Evolutionary conservation across 225 moss, liverwort and hornwort species (phyloP), one percentile per base, ranked within the genome.

Genomic region (Rhytidiadelphus loreus): DNA sequence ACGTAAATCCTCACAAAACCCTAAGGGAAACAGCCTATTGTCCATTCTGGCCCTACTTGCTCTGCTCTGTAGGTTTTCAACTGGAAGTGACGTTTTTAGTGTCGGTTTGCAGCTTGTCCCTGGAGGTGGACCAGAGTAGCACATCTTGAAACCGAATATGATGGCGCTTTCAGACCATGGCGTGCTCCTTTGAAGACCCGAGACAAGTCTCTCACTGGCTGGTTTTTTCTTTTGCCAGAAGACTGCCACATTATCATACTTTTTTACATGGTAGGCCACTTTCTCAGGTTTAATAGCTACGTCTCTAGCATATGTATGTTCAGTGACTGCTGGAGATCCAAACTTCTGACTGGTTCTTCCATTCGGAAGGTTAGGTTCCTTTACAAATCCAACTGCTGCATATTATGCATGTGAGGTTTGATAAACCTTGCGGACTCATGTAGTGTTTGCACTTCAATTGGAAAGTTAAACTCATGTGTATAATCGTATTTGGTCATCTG

Each of bases 121-220:
- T 14, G 94, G 94, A 66, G 94, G 94, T 89, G 93, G 93, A 69
- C 94, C 94, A 71, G 94, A 94, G 86, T 93, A 92, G 90, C 68
- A 61, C 41, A 61, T 87, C 77, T 75, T 76, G 85, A 50, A 84
- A 43, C 73, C 29, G 69, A 88, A 48, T 76, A 56, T 65, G 66
- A 76, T 86, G 59, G 80, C 81, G 74, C 79, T 86, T 73, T 62
- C 86, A 87, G 90, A 62, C 74, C 68, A 83, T 71, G 16, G 65
- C 58, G 72, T 86, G 71, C 77, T 85, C 85, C 63, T 55, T 79
- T 41, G 81, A 84, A 86, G 80, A 66, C 58, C 73, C 32, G 86
- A 85, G 87, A 88, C 83, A 83, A 82, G 83, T 80, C 70, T 87
- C 80, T 87, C 33, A 28, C 89, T 80, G 62, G 87, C 80, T 77